These are phyloP conservation scores for Kwoniella sp. DNA, from an alignment of 768 basidiomycete species.

Conservation along the genomic window DNA sequence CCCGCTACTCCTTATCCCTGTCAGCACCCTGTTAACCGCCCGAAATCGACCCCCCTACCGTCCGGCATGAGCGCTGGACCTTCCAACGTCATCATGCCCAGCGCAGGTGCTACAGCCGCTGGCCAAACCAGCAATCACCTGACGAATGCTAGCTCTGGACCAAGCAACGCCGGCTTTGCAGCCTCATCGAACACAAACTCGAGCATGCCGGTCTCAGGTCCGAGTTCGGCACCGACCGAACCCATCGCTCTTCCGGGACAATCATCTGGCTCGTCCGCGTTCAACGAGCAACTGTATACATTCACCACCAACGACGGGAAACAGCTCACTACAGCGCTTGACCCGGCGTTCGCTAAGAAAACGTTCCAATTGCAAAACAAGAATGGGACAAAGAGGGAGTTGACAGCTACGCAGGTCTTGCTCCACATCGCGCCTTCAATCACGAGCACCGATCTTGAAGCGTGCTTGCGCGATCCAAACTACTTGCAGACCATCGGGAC, in stretches of 20 bases:
- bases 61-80: neutral
- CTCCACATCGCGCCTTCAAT: neutral
- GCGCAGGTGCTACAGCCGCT: neutral
- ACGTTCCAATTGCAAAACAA: neutral
- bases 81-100: neutral
- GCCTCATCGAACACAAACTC: neutral
- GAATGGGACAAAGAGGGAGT: neutral
- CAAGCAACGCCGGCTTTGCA: neutral
- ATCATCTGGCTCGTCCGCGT: no score
- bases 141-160: neutral
- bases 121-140: neutral
- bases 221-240: neutral
- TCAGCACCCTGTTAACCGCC: neutral
- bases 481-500: neutral
- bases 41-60: neutral
- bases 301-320: neutral
- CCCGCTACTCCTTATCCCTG: neutral
- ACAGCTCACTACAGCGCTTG: neutral
- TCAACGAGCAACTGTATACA: neutral
- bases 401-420: neutral
- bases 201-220: no score
- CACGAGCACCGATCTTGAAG: neutral
- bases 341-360: neutral
- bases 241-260: neutral
- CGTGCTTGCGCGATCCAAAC: neutral